Percentiles rank a stretch among this genome's conserved stretches.
phyloP scores from a whole-genome alignment of 2,329 filamentous ascomycete species.

The Penicillium sp. region DNA sequence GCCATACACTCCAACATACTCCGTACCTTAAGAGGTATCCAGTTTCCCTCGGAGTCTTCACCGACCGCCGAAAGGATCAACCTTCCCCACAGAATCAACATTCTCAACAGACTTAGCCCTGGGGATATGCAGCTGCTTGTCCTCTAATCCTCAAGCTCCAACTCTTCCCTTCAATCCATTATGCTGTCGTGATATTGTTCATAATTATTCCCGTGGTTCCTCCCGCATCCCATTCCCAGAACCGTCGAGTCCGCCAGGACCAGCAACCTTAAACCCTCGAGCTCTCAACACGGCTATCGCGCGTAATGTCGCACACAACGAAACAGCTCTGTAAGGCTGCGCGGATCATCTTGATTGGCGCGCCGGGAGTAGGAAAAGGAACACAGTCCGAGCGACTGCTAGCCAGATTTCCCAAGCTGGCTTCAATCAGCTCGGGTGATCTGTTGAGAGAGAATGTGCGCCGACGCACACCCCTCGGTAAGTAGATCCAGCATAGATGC shows the following conservation, averaged over 20 bases:
- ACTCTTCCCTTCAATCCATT: background rate
- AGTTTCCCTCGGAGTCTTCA: constrained; percentile 26
- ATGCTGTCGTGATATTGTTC: constrained; percentile 3
- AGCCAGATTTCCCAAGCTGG: constrained; percentile 79
- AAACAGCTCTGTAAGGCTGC: constrained; percentile 71
- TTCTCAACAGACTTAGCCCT: constrained; percentile 6
- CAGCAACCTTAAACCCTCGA: background rate
- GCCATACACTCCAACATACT: background rate
- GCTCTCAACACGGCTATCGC: background rate
- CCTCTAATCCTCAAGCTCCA: constrained; percentile 5
- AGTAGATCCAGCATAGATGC: constrained; percentile 16
- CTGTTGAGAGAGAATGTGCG: constrained; percentile 90
- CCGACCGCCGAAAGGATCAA: constrained; percentile 33
- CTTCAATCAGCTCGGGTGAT: constrained; percentile 91
- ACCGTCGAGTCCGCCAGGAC: constrained; percentile 3
- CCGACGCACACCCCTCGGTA: constrained; percentile 79
- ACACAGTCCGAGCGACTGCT: constrained; percentile 91
- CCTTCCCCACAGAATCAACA: constrained; percentile 27
- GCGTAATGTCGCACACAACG: constrained; percentile 32
- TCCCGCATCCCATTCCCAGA: constrained; percentile 1
- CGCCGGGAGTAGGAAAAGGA: constrained; percentile 95
- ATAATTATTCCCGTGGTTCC: background rate
- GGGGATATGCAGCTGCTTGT: constrained; percentile 9
- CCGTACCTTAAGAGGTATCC: background rate
- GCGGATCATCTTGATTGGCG: constrained; percentile 89